Evolutionary conservation across 2,329 filamentous ascomycete species (phyloP), one percentile per base, ranked within the genome.

Genomic region (Trichophyton benhamiae): DNA sequence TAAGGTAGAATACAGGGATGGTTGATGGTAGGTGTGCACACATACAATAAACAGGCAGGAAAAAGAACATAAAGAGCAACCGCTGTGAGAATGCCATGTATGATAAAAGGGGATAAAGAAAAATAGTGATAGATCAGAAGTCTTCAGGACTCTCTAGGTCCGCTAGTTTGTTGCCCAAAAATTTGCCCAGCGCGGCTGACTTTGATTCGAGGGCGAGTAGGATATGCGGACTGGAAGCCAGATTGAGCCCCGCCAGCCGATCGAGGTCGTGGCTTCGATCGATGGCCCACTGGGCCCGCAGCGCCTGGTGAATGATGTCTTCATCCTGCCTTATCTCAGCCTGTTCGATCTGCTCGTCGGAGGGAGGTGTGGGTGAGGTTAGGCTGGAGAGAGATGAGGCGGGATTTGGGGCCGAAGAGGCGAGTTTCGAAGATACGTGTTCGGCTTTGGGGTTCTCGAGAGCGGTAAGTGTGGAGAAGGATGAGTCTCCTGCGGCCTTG

Each of bases 141-240:
- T 76, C 75, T 41, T 76, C 75, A 0, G 75, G 75, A 52, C 72
- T 74, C 63, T 75, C 73, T 20, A 76, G 64, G 63, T 76, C 74
- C 57, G 69, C 65, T 25, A 76, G 57, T 58, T 76, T 76, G 59
- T 75, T 71, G 9, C 72, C 68, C 11, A 76, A 67, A 58, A 76
- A 76, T 9, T 69, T 68, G 5, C 72, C 74, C 48, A 76, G 61
- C 3, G 74, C 75, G 1, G 74, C 75, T 22, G 73, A 76, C 63
- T 76, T 76, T 6, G 74, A 75, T 61, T 76, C 75, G 9, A 76
- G 61, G 0, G 75, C 75, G 9, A 76, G 66, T 4, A 76, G 66
- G 2, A 75, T 74, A 1, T 72, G 65, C 0, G 75, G 74, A 0
- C 72, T 71, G 1, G 74, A 68, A 3, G 70, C 71, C 0, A 76